phyloP scores from a whole-genome alignment of 192 early-diverging fungal species.

The Coemansia sp. region DNA sequence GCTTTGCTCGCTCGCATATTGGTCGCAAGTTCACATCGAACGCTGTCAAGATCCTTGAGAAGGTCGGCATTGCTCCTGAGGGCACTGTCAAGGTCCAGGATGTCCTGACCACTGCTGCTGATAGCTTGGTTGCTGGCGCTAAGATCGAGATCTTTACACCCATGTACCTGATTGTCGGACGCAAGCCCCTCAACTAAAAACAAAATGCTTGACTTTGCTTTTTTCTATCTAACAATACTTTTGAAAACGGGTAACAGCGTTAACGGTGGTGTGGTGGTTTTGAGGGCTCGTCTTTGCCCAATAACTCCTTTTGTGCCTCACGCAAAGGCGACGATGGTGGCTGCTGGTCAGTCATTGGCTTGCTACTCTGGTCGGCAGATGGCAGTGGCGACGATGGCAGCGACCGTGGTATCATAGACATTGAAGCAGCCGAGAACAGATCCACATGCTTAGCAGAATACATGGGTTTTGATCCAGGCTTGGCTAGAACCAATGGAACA shows the following conservation, averaged over 20 bases:
- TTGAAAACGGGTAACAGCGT: not conserved
- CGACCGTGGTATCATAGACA: not conserved
- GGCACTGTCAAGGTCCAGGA: constrained; percentile 83
- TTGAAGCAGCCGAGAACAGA: constrained; percentile 5
- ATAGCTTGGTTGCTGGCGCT: constrained; percentile 79
- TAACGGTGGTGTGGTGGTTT: not conserved
- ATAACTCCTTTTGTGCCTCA: not conserved
- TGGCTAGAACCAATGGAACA: not conserved
- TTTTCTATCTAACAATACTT: not conserved
- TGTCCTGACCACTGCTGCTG: constrained; percentile 77
- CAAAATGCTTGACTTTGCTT: not conserved
- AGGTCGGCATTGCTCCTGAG: constrained; percentile 76
- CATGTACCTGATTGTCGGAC: constrained; percentile 86
- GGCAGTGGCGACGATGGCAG: not conserved
- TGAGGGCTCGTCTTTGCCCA: not conserved
- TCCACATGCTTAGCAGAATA: constrained; percentile 29
- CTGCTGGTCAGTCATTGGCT: not conserved
- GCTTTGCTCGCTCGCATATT: constrained; percentile 56
- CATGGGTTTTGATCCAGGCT: not conserved
- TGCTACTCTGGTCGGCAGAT: not conserved
- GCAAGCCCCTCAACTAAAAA: constrained; percentile 60
- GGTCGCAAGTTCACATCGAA: constrained; percentile 76
- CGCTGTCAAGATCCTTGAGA: constrained; percentile 76
- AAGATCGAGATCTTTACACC: constrained; percentile 85
- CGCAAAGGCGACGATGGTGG: not conserved